Conservation (phyloP, 345 rosid species). For the Eucalyptus tenuipes region DNA sequence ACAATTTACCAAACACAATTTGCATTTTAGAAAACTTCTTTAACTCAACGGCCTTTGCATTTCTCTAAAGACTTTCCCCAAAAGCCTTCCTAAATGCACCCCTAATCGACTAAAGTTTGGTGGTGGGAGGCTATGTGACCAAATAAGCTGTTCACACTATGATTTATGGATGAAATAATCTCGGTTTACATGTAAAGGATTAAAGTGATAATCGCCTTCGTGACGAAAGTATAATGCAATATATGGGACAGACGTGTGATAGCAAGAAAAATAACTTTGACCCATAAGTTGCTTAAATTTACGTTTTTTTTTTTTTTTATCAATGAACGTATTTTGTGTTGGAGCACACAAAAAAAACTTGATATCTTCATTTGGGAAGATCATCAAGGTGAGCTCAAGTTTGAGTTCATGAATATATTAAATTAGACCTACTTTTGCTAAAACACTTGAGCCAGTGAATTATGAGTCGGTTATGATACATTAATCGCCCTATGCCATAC, state of each 20-base stretch:
- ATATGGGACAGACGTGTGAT: neutral
- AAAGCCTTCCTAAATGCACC: too few relatives aligned
- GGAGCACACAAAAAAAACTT: neutral
- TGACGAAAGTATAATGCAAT: neutral
- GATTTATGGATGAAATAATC: neutral
- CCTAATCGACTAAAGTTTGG: neutral
- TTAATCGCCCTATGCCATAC: neutral
- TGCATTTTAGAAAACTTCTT: too few relatives aligned
- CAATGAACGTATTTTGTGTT: neutral
- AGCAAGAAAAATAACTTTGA: neutral
- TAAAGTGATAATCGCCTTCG: neutral
- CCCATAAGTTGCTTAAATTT: neutral
- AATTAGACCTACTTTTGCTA: too few relatives aligned
- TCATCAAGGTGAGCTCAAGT: neutral
- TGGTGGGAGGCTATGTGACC: neutral
- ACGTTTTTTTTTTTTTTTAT: too few relatives aligned
- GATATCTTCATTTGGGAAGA: too few relatives aligned
- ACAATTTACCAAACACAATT: too few relatives aligned
- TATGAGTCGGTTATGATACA: rapidly evolving
- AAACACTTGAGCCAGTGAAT: too few relatives aligned
- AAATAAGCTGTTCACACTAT: neutral
- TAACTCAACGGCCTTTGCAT: too few relatives aligned
- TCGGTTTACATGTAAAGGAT: neutral
- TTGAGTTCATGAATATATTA: too few relatives aligned
- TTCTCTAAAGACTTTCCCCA: too few relatives aligned